phyloP scores from a whole-genome alignment of 2,329 filamentous ascomycete species.

The Colletotrichum camelliae region DNA sequence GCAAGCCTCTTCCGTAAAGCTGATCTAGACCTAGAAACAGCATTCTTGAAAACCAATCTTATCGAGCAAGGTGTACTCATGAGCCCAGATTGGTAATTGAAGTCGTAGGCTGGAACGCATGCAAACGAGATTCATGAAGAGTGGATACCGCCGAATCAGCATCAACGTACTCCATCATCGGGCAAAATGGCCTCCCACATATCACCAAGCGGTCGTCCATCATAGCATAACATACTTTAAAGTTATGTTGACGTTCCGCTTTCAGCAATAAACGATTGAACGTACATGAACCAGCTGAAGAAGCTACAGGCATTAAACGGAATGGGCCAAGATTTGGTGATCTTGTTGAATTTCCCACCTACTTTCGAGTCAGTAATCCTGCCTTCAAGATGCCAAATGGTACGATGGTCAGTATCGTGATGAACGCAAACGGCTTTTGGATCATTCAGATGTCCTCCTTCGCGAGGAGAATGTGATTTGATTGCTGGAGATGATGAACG shows the following conservation, averaged over 20 bases:
- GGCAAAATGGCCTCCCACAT: no score
- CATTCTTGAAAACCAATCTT: neutral
- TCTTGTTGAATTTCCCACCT: neutral
- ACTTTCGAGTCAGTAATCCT: neutral
- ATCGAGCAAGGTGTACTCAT: neutral
- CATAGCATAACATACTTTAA: no score
- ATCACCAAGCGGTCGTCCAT: no score
- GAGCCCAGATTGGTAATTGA: neutral
- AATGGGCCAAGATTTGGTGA: neutral
- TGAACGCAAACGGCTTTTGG: neutral
- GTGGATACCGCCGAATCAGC: neutral
- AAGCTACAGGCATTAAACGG: neutral
- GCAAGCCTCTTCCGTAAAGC: neutral
- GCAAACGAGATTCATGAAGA: neutral
- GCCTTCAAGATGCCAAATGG: neutral
- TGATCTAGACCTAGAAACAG: neutral
- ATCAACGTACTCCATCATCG: no score
- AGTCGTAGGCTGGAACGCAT: neutral
- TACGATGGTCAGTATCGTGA: accelerated
- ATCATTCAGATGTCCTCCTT: neutral
- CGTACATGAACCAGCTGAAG: no score
- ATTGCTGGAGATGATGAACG: neutral
- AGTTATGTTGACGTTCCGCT: neutral
- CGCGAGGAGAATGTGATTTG: neutral
- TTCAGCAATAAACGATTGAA: no score